These are phyloP conservation scores for Luffa acutangula DNA, from an alignment of 306 rosid species.

Conservation along the genomic window DNA sequence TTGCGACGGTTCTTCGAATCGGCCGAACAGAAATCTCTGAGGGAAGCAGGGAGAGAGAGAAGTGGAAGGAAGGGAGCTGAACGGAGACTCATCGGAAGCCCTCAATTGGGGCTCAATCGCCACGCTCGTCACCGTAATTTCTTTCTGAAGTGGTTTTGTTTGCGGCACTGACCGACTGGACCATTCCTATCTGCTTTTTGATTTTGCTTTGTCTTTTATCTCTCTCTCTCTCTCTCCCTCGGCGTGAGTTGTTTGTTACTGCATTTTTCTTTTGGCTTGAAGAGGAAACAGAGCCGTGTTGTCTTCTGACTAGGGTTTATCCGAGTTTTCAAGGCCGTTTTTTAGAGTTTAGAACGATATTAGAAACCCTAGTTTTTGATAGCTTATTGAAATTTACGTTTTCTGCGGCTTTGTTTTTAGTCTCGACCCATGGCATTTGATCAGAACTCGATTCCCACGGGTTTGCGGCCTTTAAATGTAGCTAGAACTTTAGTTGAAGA, in stretches of 20 bases:
- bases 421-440: constrained; percentile 60
- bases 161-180: constrained; percentile 29
- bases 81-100: constrained; percentile 21
- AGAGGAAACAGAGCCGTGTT: not conserved
- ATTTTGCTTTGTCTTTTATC: not conserved
- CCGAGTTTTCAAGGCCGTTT: constrained; percentile 7
- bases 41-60: not conserved
- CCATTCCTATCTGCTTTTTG: not conserved
- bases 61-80: not conserved
- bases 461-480: constrained; percentile 49
- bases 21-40: not conserved
- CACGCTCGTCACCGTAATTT: constrained; percentile 14
- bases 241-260: not conserved
- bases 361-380: not conserved
- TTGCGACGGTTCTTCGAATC: not conserved
- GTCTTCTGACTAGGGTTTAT: constrained; percentile 34
- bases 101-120: constrained; percentile 5
- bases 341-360: not conserved
- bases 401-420: not conserved
- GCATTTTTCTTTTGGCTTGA: not conserved
- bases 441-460: constrained; percentile 45
- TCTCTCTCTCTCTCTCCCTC: constrained; percentile 1
- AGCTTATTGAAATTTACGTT: not conserved
- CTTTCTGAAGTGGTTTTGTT: constrained; percentile 12
- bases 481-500: constrained; percentile 49